Percentiles rank a stretch among this genome's conserved stretches.
phyloP scores from a whole-genome alignment of 257 asterid genomes.

The Verbena officinalis region DNA sequence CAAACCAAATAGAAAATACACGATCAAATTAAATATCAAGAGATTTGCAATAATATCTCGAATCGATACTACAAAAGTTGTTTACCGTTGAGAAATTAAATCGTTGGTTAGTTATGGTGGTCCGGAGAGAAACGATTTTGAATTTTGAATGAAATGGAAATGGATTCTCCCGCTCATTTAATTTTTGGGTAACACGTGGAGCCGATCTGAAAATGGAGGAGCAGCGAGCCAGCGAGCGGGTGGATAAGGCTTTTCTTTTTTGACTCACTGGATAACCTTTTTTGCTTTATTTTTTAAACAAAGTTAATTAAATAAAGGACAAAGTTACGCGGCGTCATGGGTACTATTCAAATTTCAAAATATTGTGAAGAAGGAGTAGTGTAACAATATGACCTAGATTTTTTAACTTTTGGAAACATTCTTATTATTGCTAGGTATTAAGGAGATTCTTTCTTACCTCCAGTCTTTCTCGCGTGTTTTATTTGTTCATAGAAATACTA shows the following conservation, averaged over 20 bases:
- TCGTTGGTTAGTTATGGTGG: conserved; percentile 4
- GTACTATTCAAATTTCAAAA: too few relatives aligned
- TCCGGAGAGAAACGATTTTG: conserved; percentile 21
- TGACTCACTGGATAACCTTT: neutral
- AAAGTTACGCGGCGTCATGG: too few relatives aligned
- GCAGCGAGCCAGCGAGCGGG: too few relatives aligned
- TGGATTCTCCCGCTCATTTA: conserved; percentile 35
- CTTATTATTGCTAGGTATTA: too few relatives aligned
- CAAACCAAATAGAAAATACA: neutral
- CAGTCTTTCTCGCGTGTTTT: too few relatives aligned
- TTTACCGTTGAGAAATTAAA: neutral
- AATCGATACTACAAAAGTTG: neutral
- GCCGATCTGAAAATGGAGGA: conserved; percentile 12
- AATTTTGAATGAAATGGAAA: conserved; percentile 29
- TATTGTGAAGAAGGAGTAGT: too few relatives aligned
- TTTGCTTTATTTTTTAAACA: neutral
- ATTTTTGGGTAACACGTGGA: conserved; percentile 21
- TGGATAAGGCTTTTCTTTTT: conserved; percentile 10
- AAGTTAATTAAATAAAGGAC: too few relatives aligned
- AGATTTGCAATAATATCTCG: neutral
- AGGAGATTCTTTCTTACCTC: too few relatives aligned
- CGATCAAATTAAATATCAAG: neutral
- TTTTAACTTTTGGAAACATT: too few relatives aligned
- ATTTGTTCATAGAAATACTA: too few relatives aligned
- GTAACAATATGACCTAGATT: too few relatives aligned